A percentile compares a stretch with the other conserved stretches of the same genome.
Conservation (phyloP, 1,284 basidiomycete genomes). For the Malassezia japonica region DNA sequence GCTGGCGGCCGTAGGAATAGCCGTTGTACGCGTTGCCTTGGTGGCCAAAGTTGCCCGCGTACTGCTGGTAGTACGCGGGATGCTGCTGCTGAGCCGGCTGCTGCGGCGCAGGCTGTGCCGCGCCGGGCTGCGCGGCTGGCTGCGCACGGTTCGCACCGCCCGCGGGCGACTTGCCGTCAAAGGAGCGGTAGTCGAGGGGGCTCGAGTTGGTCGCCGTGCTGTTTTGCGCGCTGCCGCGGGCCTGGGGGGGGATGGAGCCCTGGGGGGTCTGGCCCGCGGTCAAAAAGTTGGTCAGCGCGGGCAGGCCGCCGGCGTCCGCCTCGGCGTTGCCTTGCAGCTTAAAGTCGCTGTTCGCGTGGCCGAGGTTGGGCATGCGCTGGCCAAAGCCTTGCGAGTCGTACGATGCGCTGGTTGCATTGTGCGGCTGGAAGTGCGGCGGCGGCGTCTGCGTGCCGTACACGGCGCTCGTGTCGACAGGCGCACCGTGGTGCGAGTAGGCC, state of each 20-base stretch:
- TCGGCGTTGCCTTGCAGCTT: conserved; percentile 25
- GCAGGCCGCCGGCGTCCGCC: conserved; percentile 26
- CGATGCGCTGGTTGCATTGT: conserved; percentile 19
- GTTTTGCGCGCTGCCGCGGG: conserved; percentile 19
- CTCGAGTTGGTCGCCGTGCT: background rate
- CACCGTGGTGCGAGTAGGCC: conserved; percentile 25
- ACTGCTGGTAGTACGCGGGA: conserved; percentile 43
- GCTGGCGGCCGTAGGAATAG: conserved; percentile 37
- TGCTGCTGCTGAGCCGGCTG: conserved; percentile 34
- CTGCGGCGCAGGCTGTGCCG: conserved; percentile 17
- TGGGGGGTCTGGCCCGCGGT: conserved; percentile 24
- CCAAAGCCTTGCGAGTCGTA: conserved; percentile 42
- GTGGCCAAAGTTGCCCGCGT: conserved; percentile 39
- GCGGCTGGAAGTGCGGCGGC: conserved; percentile 27
- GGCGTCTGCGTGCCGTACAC: conserved; percentile 31
- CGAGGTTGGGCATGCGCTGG: conserved; percentile 22
- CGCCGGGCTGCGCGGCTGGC: background rate
- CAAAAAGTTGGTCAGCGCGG: conserved; percentile 32
- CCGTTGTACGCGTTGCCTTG: conserved; percentile 35
- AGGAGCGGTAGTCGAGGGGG: conserved; percentile 17
- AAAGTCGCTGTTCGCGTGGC: conserved; percentile 33
- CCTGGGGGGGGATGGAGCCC: conserved; percentile 18
- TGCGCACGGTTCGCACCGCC: conserved; percentile 1
- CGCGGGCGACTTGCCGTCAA: conserved; percentile 13
- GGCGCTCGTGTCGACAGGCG: conserved; percentile 3